These are phyloP conservation scores for Candida boidinii DNA, from an alignment of 805 yeast species.

Conservation along the genomic window DNA sequence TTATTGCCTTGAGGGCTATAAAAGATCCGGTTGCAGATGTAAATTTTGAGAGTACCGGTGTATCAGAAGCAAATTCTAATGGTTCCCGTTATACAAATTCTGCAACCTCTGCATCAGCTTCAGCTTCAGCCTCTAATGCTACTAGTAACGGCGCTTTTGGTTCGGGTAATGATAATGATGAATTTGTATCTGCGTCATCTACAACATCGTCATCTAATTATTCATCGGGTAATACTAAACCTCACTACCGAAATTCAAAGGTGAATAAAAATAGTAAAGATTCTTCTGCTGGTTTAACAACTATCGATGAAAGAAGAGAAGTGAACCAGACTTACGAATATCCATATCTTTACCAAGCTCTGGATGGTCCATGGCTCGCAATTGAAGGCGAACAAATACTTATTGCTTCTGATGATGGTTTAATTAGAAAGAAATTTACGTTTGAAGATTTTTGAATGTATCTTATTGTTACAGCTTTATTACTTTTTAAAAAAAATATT, in stretches of 20 bases:
- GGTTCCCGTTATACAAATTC: not conserved
- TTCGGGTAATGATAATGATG: not conserved
- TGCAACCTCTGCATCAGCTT: not conserved
- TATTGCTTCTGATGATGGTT: constrained; percentile 33
- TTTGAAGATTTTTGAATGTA: constrained; percentile 18
- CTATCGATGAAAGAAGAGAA: constrained; percentile 77
- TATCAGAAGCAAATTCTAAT: constrained; percentile 4
- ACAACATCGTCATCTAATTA: not conserved
- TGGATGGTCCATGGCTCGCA: constrained; percentile 85
- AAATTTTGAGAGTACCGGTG: too few species aligned
- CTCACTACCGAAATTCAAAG: too few species aligned
- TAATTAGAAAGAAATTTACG: constrained; percentile 19
- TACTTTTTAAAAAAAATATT: too few species aligned
- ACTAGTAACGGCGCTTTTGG: too few species aligned
- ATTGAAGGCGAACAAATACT: constrained; percentile 49
- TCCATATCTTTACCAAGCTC: constrained; percentile 57
- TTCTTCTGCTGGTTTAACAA: constrained; percentile 27
- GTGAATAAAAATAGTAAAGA: constrained; percentile 1
- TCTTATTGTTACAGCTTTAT: too few species aligned
- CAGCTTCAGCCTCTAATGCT: not conserved
- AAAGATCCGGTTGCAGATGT: constrained; percentile 32
- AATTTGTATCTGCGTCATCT: not conserved
- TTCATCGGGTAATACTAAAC: too few species aligned
- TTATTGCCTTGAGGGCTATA: constrained; percentile 82
- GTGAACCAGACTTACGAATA: constrained; percentile 63